Percentiles rank a stretch among this genome's conserved stretches.
phyloP scores from a whole-genome alignment of 2,329 filamentous ascomycete genomes.

The Cordyceps pruinosa region DNA sequence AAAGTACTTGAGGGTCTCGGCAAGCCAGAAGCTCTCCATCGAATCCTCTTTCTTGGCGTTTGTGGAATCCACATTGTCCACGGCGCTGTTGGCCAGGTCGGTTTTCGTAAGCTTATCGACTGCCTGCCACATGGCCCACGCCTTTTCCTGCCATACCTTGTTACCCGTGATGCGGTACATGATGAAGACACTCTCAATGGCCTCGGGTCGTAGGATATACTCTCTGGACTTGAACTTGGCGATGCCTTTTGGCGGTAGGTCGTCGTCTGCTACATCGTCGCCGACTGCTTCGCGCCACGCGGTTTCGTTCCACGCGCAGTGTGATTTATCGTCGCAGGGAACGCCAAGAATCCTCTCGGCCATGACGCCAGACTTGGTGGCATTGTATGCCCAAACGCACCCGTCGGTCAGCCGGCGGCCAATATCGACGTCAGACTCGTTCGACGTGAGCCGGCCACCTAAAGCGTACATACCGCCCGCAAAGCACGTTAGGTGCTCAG shows the following conservation, averaged over 20 bases:
- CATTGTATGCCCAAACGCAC: conserved; percentile 51
- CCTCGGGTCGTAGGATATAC: conserved; percentile 47
- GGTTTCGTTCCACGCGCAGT: conserved; percentile 29
- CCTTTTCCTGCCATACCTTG: conserved; percentile 38
- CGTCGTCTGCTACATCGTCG: conserved; percentile 20
- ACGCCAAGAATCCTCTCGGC: conserved; percentile 42
- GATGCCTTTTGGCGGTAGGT: conserved; percentile 50
- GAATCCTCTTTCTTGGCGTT: conserved; percentile 42
- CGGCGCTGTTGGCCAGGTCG: conserved; percentile 41
- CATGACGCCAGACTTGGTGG: conserved; percentile 48
- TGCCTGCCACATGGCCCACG: conserved; percentile 48
- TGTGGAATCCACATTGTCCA: conserved; percentile 30
- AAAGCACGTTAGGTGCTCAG: conserved; percentile 57
- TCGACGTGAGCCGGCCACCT: conserved; percentile 49
- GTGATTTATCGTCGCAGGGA: conserved; percentile 26
- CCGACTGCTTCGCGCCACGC: conserved; percentile 18
- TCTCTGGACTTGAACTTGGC: conserved; percentile 44
- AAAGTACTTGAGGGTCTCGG: conserved; percentile 71
- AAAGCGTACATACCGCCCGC: conserved; percentile 59
- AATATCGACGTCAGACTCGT: conserved; percentile 37
- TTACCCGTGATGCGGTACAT: conserved; percentile 47
- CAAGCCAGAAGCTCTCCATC: conserved; percentile 69
- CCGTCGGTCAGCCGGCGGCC: conserved; percentile 44
- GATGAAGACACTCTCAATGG: conserved; percentile 47
- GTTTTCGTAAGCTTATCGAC: conserved; percentile 42